Base-by-base conservation (phyloP, 495 filamentous ascomycete genomes). In the Penicillium soppii region DNA sequence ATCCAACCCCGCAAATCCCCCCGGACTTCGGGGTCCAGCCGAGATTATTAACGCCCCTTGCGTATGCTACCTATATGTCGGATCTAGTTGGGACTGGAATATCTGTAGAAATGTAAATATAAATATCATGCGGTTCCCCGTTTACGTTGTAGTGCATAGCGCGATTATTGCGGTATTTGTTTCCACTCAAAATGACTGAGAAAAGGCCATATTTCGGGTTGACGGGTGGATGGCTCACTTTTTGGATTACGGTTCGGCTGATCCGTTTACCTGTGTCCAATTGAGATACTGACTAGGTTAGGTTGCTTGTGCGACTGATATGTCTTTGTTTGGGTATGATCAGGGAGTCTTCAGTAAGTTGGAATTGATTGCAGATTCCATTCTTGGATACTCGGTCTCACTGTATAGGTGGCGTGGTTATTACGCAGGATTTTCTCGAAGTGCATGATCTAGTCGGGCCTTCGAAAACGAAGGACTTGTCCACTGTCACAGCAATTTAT, bases 401-500 rank as follows among this genome's bases (percentile, higher is more conserved):
- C 41, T 53, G 2, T 39, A 30, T 10, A 73, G 76, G 77, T 29
- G 82, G 82, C 15, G 77, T 83, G 19, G 70, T 81, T 21, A 74
- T 84, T 22, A 82, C 79, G 0, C 58, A 75, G 26, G 71, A 85
- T 54, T 84, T 82, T 22, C 74, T 85, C 13, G 68, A 82, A 41
- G 63, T 71, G 10, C 67, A 77, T 25, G 59, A 82, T 55, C 60
- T 83, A 12, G 62, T 71, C 7, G 77, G 75, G 1, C 67, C 72
- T 16, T 69, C 68, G 10, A 76, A 77, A 42, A 78, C 81, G 1
- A 73, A 67, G 16, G 52, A 74, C 4, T 68, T 82, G 6, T 80
- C 76, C 3, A 86, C 82, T 0, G 75, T 86, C 13, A 84, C 81
- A 3, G 80, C 82, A 0, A 74, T 86, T 17, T 86, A 85, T 63